Base-by-base conservation (phyloP, 2,329 filamentous ascomycete species). In the Didymella segeticola region DNA sequence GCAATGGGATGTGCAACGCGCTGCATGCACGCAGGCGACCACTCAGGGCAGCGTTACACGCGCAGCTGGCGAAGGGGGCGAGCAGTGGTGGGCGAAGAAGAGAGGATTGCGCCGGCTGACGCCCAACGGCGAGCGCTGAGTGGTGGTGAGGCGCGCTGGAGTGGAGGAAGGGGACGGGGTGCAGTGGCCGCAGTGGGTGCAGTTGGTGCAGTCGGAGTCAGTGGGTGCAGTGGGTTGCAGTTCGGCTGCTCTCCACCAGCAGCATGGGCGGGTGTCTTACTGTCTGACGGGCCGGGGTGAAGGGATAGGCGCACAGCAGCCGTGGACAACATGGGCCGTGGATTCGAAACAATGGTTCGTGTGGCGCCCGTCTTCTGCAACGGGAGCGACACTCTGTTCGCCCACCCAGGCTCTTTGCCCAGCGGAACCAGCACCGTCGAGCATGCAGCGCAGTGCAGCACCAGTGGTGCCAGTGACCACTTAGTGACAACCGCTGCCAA, bases 1-100 rank as follows among this genome's bases (percentile, higher is more conserved):
- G 65, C 66, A 68, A 66, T 53, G 47, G n/a, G 64, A 57, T 47
- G 49, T 59, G 62, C 58, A 64, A 57, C 58, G 51, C 56, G 51
- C 51, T 53, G 56, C 55, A 53, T 36, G 30, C 34, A 31, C 34
- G 15, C 36, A 17, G 29, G 20, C 29, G 37, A 29, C 53, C 49
- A 58, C 34, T 53, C 52, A 57, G 29, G 38, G 46, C 43, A 29
- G 25, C 43, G 49, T 47, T 54, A 47, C 42, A 47, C 43, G 60
- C 58, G 59, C 57, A 59, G 53, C 46, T 47, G 49, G 26, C n/a
- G n/a, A n/a, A n/a, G n/a, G 37, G 33, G 46, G 50, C 29, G 38
- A 41, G 46, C 41, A 43, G 42, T 34, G 14, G 15, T 31, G 48
- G 31, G n/a, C n/a, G n/a, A n/a, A n/a, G n/a, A n/a, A 31, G 51